Evolutionary conservation across 2,329 filamentous ascomycete species (phyloP), one percentile per base, ranked within the genome.

Genomic region (Nemania abortiva): DNA sequence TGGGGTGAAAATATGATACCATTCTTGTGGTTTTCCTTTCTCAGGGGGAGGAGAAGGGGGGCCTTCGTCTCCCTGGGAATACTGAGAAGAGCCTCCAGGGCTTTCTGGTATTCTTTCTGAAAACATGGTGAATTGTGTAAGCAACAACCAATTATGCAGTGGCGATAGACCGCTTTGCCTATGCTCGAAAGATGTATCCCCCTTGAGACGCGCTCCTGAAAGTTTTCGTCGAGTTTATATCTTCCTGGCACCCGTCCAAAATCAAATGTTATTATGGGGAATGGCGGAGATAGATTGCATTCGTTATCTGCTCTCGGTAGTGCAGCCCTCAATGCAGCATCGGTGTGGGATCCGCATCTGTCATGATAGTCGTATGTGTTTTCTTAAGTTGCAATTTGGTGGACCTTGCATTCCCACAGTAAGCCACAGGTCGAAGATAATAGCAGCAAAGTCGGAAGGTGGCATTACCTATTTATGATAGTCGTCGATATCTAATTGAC

Each of bases 1-100:
- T 15, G 10, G 55, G 15, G 55, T 58, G 55, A 58, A 58, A 10
- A 58, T 47, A 20, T 58, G 55, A 11, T 58, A 58, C 20, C 55
- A 29, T 58, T 58, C 55, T 58, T 58, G 22, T 47, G 34, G 9
- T 59, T 49, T 37, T 20, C 13, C 31, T 22, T 49, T 15, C 18
- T 59, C 42, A 45, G 39, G 55, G 31, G 55, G 18, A 11, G 55
- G 39, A 47, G 37, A 47, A 45, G 20, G 55, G 37, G 13, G 24
- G 6, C 11, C 20, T n/a, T 53, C 49, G 49, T 53, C 49, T 53
- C 49, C 49, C 47, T 50, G 47, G 22, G 54, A 57, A 27, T 29
- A 45, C 15, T 58, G 37, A n/a, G 55, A 47, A 47, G 55, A 58
- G 10, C 24, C 55, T 22, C n/a, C 37, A 29, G 22, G 55, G 24